Evolutionary conservation across 2,329 filamentous ascomycete species (phyloP).

Genomic region (Paradendryphiella salina): DNA sequence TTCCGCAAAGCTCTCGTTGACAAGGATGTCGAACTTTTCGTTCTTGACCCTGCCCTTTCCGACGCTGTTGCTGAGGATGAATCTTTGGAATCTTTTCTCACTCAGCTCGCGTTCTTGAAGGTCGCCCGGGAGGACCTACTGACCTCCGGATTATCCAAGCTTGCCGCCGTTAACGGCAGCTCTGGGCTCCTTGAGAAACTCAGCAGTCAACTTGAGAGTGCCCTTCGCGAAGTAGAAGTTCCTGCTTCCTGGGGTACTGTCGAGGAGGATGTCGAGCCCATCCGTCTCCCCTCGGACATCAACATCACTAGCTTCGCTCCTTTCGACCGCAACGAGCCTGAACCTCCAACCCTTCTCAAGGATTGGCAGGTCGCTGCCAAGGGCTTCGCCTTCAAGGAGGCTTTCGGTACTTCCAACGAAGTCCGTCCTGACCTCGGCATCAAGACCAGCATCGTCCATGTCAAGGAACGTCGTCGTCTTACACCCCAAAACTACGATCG

Average conservation of each 20-base stretch:
- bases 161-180: constrained; percentile 64
- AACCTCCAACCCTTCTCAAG: constrained; percentile 67
- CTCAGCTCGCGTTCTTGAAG: constrained; percentile 82
- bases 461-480: constrained; percentile 93
- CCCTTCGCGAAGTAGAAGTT: constrained; percentile 73
- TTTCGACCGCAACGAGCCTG: constrained; percentile 75
- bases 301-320: constrained; percentile 79
- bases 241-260: constrained; percentile 79
- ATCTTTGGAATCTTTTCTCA: constrained; percentile 65
- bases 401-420: constrained; percentile 71
- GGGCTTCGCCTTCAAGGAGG: constrained; percentile 91
- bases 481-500: constrained; percentile 89
- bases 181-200: constrained; percentile 65
- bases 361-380: constrained; percentile 86
- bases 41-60: constrained; percentile 72
- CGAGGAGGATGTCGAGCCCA: constrained; percentile 60
- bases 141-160: constrained; percentile 65
- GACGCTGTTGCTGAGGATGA: constrained; percentile 69
- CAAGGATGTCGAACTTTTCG: constrained; percentile 71
- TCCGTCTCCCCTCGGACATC: constrained; percentile 64
- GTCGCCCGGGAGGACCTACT: constrained; percentile 70
- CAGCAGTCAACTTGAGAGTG: constrained; percentile 63
- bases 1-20: constrained; percentile 73
- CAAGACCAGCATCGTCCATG: constrained; percentile 83
- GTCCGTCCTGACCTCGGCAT: constrained; percentile 84